phyloP scores from a whole-genome alignment of 208 protist genomes.

The Leishmania guyanensis region DNA sequence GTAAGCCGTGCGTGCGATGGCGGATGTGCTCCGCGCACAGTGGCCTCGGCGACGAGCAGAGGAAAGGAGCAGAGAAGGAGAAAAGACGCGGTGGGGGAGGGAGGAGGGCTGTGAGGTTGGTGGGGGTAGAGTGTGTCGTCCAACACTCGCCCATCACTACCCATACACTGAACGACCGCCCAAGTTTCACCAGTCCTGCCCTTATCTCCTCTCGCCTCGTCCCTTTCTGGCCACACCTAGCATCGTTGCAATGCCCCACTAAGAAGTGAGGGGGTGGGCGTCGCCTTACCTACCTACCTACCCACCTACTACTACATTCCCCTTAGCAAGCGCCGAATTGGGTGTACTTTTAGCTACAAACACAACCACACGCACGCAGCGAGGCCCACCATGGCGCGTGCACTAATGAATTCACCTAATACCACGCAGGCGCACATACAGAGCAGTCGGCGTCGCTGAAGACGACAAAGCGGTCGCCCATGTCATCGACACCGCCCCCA shows the following conservation, averaged over 20 bases:
- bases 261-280: not conserved
- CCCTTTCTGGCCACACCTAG: not conserved
- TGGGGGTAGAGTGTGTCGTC: not conserved
- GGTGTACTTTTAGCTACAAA: not conserved
- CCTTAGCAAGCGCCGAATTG: not conserved
- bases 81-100: not conserved
- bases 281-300: too few species aligned
- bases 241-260: not conserved
- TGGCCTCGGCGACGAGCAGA: not conserved
- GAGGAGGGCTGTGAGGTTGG: not conserved
- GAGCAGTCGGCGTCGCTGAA: not conserved
- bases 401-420: too few species aligned
- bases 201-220: not conserved
- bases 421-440: not conserved
- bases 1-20: not conserved
- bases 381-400: too few species aligned
- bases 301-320: too few species aligned
- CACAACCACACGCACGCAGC: not conserved
- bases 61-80: not conserved
- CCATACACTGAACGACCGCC: not conserved
- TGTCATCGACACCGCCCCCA: not conserved
- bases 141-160: not conserved
- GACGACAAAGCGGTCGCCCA: not conserved
- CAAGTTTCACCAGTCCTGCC: not conserved
- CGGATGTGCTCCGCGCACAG: not conserved